A percentile compares a stretch with the other conserved stretches of the same genome.
phyloP scores from a whole-genome alignment of 352 stramenopile species.

The Phytophthora agathidicida region DNA sequence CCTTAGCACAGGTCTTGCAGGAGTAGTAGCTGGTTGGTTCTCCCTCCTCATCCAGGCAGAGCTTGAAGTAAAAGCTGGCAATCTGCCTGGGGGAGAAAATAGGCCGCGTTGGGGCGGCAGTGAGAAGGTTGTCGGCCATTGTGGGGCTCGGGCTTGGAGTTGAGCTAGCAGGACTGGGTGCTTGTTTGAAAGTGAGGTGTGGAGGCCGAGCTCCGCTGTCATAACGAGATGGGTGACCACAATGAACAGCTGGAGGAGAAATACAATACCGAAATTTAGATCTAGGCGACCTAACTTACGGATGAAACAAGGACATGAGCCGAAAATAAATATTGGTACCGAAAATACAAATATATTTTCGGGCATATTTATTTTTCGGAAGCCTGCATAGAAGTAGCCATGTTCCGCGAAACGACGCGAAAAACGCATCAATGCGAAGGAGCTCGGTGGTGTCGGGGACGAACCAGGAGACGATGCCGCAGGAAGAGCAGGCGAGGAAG shows the following conservation, averaged over 20 bases:
- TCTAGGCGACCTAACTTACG: background rate
- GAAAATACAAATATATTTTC: conserved; percentile 6
- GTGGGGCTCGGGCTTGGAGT: background rate
- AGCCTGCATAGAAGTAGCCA: conserved; percentile 17
- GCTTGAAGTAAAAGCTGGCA: background rate
- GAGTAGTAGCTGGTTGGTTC: background rate
- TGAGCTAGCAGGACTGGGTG: background rate
- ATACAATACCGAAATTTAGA: background rate
- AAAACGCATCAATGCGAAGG: background rate
- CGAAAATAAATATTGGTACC: conserved; percentile 8
- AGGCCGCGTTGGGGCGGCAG: background rate
- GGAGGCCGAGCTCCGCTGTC: background rate
- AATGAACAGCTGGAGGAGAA: background rate
- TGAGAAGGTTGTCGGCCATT: conserved; percentile 1
- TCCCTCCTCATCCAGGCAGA: background rate
- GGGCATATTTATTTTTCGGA: conserved; percentile 2
- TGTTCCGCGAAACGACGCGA: conserved; percentile 18
- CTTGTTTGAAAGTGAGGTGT: conserved; percentile 4
- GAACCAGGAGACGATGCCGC: conserved; percentile 13
- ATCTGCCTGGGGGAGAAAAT: background rate
- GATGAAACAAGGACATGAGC: background rate
- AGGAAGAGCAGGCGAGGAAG: conserved; percentile 3
- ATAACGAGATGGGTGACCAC: background rate
- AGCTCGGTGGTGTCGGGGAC: background rate
- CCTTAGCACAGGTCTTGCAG: conserved; percentile 2